Percentiles rank a stretch among this genome's conserved stretches.
Evolutionary conservation across 1,284 basidiomycete species (phyloP).

Genomic region (Sanghuangporus baumii): DNA sequence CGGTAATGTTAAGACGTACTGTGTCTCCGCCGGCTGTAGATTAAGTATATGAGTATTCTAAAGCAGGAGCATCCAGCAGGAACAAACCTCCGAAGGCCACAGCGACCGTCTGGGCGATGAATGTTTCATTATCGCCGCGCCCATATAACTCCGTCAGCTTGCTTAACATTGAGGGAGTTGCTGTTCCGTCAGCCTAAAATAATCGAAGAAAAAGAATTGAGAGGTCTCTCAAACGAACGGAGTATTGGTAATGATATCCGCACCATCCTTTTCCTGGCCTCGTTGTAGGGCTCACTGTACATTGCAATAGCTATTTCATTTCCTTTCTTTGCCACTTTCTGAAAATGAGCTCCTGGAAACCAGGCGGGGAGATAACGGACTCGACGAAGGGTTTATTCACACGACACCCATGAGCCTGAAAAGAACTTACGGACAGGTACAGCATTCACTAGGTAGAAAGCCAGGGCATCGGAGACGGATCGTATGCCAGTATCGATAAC

Average conservation of each 20-base stretch:
- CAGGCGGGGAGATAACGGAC: conserved; percentile 17
- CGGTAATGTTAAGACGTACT: neutral
- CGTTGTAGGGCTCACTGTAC: neutral
- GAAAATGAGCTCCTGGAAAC: conserved; percentile 20
- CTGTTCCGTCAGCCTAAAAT: neutral
- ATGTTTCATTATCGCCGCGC: too few species aligned
- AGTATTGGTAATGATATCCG: neutral
- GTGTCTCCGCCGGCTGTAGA: neutral
- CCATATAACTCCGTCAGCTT: too few species aligned
- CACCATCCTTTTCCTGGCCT: neutral
- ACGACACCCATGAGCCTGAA: neutral
- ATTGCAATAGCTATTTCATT: conserved; percentile 1
- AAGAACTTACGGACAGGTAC: conserved; percentile 7
- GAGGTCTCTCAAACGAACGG: neutral
- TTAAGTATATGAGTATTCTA: neutral
- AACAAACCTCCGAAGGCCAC: conserved; percentile 2
- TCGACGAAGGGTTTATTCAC: neutral
- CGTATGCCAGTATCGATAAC: conserved; percentile 11
- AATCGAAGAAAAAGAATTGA: neutral
- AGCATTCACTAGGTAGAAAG: conserved; percentile 15
- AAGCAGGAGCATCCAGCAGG: neutral
- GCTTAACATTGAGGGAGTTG: too few species aligned
- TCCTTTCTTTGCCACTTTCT: conserved; percentile 10
- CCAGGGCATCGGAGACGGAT: conserved; percentile 11
- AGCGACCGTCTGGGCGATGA: too few species aligned